phyloP scores from a whole-genome alignment of 1,284 basidiomycete species.

The Ustilago sp. region DNA sequence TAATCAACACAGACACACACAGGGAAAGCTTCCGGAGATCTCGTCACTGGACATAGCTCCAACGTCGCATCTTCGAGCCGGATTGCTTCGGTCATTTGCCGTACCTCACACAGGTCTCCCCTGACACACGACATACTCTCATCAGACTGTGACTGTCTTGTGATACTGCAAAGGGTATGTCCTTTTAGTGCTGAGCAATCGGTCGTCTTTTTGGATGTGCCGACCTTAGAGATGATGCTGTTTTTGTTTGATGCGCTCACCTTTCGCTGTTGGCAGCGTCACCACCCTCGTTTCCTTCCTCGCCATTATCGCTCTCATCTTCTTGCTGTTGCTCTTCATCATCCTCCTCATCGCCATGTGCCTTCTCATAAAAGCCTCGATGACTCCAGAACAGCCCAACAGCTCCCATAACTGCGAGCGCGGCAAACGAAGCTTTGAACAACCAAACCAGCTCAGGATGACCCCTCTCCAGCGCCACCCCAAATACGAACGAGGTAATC shows the following conservation, averaged over 20 bases:
- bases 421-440: constrained; percentile 54
- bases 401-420: constrained; percentile 34
- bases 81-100: not conserved
- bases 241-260: not conserved
- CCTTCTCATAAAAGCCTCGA: constrained; percentile 47
- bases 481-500: constrained; percentile 56
- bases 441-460: constrained; percentile 58
- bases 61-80: not conserved
- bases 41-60: not conserved
- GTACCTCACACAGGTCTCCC: not conserved
- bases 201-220: not conserved
- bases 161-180: not conserved
- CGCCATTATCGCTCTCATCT: constrained; percentile 9
- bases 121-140: not conserved
- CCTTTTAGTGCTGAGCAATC: not conserved
- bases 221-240: not conserved
- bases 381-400: constrained; percentile 51
- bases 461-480: constrained; percentile 46
- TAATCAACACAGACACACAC: not conserved
- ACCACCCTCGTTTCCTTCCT: constrained; percentile 8
- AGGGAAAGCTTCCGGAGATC: constrained; percentile 8
- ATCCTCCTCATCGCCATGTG: constrained; percentile 37
- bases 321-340: not conserved
- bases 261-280: constrained; percentile 6
- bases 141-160: not conserved